Conservation (phyloP, 768 basidiomycete genomes). For the Termitomyces titanicus region DNA sequence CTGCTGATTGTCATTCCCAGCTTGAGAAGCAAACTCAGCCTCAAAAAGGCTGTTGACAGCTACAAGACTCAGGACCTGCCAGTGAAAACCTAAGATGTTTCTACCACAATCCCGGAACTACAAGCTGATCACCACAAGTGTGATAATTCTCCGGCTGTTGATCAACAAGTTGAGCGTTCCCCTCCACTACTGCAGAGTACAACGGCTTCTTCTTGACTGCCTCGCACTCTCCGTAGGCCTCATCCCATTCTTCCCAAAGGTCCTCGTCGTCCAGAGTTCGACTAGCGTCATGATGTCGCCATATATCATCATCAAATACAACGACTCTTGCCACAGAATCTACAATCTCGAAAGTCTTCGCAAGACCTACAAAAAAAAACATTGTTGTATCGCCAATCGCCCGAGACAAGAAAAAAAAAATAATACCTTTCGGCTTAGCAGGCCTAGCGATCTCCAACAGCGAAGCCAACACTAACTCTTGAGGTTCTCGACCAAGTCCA, state of each 20-base stretch:
- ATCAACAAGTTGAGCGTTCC: background rate
- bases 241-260: background rate
- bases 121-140: background rate
- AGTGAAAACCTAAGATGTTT: too few species aligned
- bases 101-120: too few species aligned
- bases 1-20: constrained; percentile 32
- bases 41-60: too few species aligned
- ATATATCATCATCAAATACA: background rate
- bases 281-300: background rate
- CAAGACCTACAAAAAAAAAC: too few species aligned
- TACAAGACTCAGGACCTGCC: too few species aligned
- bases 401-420: too few species aligned
- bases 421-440: background rate
- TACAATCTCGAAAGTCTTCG: background rate
- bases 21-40: constrained; percentile 55
- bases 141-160: background rate
- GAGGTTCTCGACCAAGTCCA: background rate
- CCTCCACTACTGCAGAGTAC: background rate
- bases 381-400: too few species aligned
- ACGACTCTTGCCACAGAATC: background rate
- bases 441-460: background rate
- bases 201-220: background rate
- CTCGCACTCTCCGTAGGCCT: background rate
- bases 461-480: background rate
- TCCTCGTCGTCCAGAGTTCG: background rate